Percentiles rank a stretch among this genome's conserved stretches.
Evolutionary conservation across 2,329 filamentous ascomycete genomes (phyloP).

Genomic region (Cyanodermella asteris): DNA sequence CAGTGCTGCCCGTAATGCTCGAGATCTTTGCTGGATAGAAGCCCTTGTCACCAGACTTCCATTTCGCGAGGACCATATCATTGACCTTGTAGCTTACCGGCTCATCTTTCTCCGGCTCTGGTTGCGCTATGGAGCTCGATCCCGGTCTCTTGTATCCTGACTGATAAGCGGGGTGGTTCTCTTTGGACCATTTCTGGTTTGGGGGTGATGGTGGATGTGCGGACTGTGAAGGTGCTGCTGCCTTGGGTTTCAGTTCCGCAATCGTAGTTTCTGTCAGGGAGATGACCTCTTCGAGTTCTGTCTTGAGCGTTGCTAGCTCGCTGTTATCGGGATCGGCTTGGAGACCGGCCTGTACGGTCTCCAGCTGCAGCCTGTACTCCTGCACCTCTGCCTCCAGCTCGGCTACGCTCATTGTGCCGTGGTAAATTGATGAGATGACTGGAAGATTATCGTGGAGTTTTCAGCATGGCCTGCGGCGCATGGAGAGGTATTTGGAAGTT

Average conservation of each 20-base stretch:
- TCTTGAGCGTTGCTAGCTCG: constrained; percentile 55
- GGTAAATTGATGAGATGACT: too few relatives aligned
- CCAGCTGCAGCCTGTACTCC: constrained; percentile 48
- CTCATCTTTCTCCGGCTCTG: constrained; percentile 20
- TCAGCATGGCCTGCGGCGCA: too few relatives aligned
- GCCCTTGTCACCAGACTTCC: constrained; percentile 66
- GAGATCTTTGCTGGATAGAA: constrained; percentile 89
- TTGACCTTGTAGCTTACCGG: constrained; percentile 57
- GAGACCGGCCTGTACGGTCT: constrained; percentile 53
- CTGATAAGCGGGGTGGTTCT: constrained; percentile 60
- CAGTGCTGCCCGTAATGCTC: constrained; percentile 79
- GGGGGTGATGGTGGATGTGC: constrained; percentile 24
- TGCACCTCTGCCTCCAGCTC: constrained; percentile 28
- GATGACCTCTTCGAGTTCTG: constrained; percentile 66
- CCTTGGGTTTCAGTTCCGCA: constrained; percentile 49
- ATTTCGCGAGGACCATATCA: constrained; percentile 76
- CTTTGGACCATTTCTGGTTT: constrained; percentile 55
- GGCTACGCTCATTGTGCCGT: too few relatives aligned
- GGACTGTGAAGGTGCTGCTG: constrained; percentile 23
- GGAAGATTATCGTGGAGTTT: too few relatives aligned
- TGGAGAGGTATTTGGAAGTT: too few relatives aligned
- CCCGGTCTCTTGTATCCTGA: constrained; percentile 30
- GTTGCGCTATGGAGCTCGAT: too few relatives aligned
- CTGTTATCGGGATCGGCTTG: constrained; percentile 60
- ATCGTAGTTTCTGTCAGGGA: constrained; percentile 58